These are phyloP conservation scores for Penstemon davidsonii DNA, from an alignment of 257 asterid genomes.

Conservation along the genomic window DNA sequence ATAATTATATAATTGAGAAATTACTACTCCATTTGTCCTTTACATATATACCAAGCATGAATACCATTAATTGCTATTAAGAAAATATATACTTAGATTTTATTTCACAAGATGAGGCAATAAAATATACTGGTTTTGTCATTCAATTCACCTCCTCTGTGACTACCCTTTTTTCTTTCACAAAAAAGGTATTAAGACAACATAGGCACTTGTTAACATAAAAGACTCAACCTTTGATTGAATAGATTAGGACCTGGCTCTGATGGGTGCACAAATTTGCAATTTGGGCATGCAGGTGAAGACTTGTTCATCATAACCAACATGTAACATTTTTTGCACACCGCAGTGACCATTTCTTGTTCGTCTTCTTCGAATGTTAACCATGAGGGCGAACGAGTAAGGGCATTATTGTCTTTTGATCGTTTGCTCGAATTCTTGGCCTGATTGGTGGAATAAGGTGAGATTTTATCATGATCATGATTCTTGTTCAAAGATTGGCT, in stretches of 20 bases:
- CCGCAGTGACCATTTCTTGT: conserved; percentile 73
- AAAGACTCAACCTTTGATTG: conserved; percentile 40
- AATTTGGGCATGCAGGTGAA: conserved; percentile 70
- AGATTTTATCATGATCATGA: conserved; percentile 20
- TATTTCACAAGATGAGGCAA: not conserved
- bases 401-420: conserved; percentile 8
- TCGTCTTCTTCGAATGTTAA: conserved; percentile 55
- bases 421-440: conserved; percentile 12
- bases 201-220: not conserved
- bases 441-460: conserved; percentile 5
- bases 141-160: not conserved
- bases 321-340: conserved; percentile 76
- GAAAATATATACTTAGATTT: not conserved
- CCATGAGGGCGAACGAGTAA: conserved; percentile 58
- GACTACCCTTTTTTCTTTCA: not conserved
- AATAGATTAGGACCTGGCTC: conserved; percentile 35
- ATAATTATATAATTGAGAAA: not conserved
- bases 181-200: not conserved
- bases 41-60: not conserved
- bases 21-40: not conserved
- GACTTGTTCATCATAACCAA: conserved; percentile 73
- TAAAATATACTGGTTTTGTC: not conserved
- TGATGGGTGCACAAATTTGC: conserved; percentile 63
- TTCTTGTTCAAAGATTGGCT: conserved; percentile 38
- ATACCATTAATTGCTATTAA: not conserved